A percentile compares a stretch with the other conserved stretches of the same genome.
These are phyloP conservation scores for Cucumis sativus DNA, from an alignment of 306 rosid genomes.

Conservation along the genomic window DNA sequence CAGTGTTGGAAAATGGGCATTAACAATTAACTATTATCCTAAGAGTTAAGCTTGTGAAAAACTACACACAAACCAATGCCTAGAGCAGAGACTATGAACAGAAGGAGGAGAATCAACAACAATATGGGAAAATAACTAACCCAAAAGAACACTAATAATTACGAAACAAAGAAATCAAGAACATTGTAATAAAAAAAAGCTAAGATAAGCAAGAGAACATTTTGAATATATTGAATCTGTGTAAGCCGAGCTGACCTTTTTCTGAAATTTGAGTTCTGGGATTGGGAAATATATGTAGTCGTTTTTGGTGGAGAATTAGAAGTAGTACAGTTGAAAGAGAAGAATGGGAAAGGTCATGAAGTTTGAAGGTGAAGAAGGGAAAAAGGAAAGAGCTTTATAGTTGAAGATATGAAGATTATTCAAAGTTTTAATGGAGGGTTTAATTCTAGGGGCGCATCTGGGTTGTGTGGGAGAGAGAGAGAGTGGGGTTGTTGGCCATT, in stretches of 20 bases:
- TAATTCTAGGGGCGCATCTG: constrained; percentile 48
- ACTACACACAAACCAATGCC: neutral
- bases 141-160: neutral
- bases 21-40: neutral
- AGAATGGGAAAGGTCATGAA: neutral
- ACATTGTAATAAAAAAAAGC: neutral
- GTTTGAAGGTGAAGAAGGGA: neutral
- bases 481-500: constrained; percentile 18
- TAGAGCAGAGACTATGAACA: neutral
- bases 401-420: constrained; percentile 3
- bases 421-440: constrained; percentile 11
- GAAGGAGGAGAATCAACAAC: neutral
- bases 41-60: neutral
- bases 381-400: neutral
- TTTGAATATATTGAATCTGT: neutral
- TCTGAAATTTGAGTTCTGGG: neutral
- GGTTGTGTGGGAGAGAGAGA: constrained; percentile 4
- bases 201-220: neutral
- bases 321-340: neutral
- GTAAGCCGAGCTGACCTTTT: neutral
- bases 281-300: neutral
- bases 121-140: neutral
- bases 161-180: neutral
- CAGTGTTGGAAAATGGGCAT: neutral
- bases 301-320: neutral